Evolutionary conservation across 208 protist genomes (phyloP).

Genomic region (Trypanosoma vivax): DNA sequence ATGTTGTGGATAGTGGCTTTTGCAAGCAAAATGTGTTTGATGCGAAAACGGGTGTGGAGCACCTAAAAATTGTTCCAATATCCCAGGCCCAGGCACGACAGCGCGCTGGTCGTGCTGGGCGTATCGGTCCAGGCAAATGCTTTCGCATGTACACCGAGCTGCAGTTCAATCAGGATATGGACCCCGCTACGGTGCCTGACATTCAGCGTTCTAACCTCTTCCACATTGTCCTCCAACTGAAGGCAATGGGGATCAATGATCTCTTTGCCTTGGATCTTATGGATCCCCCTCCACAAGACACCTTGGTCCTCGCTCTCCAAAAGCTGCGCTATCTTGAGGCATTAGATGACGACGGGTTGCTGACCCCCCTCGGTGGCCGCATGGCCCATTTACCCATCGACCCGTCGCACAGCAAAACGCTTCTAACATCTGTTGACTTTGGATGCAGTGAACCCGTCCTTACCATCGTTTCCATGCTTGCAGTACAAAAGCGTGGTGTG

Average conservation of each 20-base stretch:
- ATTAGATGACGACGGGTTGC: conserved; percentile 96
- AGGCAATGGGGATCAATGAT: conserved; percentile 98
- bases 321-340: conserved; percentile 96
- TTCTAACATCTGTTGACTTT: conserved; percentile 95
- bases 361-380: conserved; percentile 96
- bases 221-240: conserved; percentile 96
- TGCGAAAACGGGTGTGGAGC: conserved; percentile 94
- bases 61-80: conserved; percentile 95
- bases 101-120: conserved; percentile 93
- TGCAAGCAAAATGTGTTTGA: conserved; percentile 98
- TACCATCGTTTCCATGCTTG: conserved; percentile 98
- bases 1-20: conserved; percentile 97
- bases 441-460: conserved; percentile 96
- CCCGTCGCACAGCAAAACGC: conserved; percentile 96
- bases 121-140: conserved; percentile 95
- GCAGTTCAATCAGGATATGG: conserved; percentile 95
- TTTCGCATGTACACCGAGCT: conserved; percentile 96
- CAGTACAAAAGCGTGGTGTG: conserved; percentile 86
- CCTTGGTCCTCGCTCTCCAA: conserved; percentile 95
- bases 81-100: conserved; percentile 97
- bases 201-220: conserved; percentile 98
- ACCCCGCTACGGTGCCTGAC: conserved; percentile 93
- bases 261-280: conserved; percentile 96
- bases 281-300: conserved; percentile 93
- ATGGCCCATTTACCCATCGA: conserved; percentile 99